phyloP scores from a whole-genome alignment of 1,139 yeast genomes.

The Kodamaea sp. region DNA sequence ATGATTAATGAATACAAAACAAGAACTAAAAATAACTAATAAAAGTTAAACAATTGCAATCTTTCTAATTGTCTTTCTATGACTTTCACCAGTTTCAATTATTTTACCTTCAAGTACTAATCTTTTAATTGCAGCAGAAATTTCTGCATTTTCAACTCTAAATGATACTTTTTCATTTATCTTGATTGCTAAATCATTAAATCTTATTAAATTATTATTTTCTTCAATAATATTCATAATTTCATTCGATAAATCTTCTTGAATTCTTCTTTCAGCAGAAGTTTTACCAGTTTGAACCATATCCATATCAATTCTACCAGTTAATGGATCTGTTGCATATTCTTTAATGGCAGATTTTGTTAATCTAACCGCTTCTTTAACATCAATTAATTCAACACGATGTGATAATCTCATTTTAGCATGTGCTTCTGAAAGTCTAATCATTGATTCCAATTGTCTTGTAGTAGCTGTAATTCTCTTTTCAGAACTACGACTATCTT shows the following conservation, averaged over 20 bases:
- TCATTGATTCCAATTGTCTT: slow-evolving; percentile 91
- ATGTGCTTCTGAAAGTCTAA: slow-evolving; percentile 88
- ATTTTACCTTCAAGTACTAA: slow-evolving; percentile 75
- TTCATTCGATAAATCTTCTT: slow-evolving; percentile 68
- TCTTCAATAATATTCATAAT: slow-evolving; percentile 47
- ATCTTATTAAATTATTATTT: slow-evolving; percentile 46
- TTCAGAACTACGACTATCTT: slow-evolving; percentile 81
- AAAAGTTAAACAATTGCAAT: slow-evolving; percentile 25
- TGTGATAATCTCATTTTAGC: slow-evolving; percentile 88
- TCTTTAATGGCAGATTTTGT: slow-evolving; percentile 94
- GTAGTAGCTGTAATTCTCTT: slow-evolving; percentile 97
- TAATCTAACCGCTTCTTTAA: slow-evolving; percentile 89
- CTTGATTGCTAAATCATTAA: slow-evolving; percentile 57
- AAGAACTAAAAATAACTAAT: not conserved
- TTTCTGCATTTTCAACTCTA: slow-evolving; percentile 66
- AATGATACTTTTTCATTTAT: slow-evolving; percentile 69
- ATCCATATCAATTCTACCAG: slow-evolving; percentile 97
- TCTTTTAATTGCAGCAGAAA: slow-evolving; percentile 64
- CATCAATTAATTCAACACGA: slow-evolving; percentile 73
- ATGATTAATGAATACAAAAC: slow-evolving; percentile 2
- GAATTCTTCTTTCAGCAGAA: slow-evolving; percentile 75
- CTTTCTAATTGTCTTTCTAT: slow-evolving; percentile 61
- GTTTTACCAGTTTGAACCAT: slow-evolving; percentile 95
- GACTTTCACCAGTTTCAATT: slow-evolving; percentile 69
- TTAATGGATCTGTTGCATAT: slow-evolving; percentile 95